Evolutionary conservation across 2,329 filamentous ascomycete species (phyloP).

Genomic region (Aspergillus brunneoviolaceus): DNA sequence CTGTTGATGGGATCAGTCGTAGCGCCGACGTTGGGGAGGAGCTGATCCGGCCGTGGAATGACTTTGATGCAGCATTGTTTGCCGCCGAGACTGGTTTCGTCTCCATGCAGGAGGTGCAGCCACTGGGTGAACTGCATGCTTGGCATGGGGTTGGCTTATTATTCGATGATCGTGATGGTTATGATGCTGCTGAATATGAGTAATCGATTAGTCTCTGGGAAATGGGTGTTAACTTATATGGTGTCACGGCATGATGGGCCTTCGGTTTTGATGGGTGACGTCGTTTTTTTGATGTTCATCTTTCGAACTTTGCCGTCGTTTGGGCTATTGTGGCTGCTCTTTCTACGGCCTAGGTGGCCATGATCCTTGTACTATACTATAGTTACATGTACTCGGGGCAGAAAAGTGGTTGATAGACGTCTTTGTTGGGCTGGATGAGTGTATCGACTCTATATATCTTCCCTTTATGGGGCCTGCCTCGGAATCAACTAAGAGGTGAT

Average conservation of each 20-base stretch:
- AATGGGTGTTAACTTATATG: neutral
- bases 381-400: no score
- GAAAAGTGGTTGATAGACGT: no score
- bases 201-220: neutral
- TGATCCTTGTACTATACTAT: no score
- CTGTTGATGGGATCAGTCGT: neutral
- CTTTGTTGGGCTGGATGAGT: no score
- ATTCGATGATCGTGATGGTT: neutral
- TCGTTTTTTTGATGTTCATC: neutral
- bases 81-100: constrained; percentile 25
- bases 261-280: neutral
- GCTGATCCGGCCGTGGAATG: constrained; percentile 31
- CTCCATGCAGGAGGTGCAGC: constrained; percentile 8
- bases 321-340: neutral
- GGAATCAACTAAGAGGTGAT: no score
- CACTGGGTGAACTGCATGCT: constrained; percentile 8
- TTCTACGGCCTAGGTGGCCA: no score
- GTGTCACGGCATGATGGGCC: neutral
- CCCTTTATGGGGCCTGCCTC: no score
- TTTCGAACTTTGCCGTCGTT: neutral
- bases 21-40: neutral
- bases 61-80: constrained; percentile 36
- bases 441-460: no score
- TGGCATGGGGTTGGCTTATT: neutral
- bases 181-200: neutral